Conservation (phyloP, 352 stramenopile genomes). For the Peronospora destructor region DNA sequence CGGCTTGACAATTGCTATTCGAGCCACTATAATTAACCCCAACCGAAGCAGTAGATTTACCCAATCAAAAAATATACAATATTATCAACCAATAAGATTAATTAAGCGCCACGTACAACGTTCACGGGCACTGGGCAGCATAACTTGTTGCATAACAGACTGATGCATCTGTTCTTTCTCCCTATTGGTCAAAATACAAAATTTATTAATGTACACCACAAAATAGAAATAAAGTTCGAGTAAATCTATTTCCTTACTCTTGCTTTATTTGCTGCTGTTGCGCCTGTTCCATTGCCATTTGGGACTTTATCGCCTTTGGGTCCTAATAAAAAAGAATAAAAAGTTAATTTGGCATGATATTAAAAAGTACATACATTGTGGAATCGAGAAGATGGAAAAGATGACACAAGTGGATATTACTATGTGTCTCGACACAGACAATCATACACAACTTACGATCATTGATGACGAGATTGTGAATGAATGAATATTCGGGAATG, state of each 20-base stretch:
- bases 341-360: too few species aligned
- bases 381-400: neutral
- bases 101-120: slow-evolving; percentile 47
- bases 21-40: slow-evolving; percentile 43
- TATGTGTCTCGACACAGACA: neutral
- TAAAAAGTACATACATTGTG: neutral
- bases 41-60: neutral
- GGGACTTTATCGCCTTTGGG: slow-evolving; percentile 13
- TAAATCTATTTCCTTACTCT: slow-evolving; percentile 35
- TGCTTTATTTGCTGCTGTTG: slow-evolving; percentile 82
- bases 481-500: slow-evolving; percentile 1
- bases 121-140: slow-evolving; percentile 72
- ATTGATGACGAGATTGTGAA: slow-evolving; percentile 8
- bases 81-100: neutral
- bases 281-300: slow-evolving; percentile 78
- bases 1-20: slow-evolving; percentile 86
- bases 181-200: slow-evolving; percentile 8
- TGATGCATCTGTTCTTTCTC: slow-evolving; percentile 80
- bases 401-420: neutral
- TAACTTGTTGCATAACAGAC: slow-evolving; percentile 69
- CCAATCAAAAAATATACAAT: neutral
- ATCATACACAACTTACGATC: slow-evolving; percentile 16
- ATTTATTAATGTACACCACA: too few species aligned
- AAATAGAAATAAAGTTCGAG: neutral
- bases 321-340: slow-evolving; percentile 6